Base-by-base conservation (phyloP, 768 basidiomycete species). In the Dentipellis fragilis region DNA sequence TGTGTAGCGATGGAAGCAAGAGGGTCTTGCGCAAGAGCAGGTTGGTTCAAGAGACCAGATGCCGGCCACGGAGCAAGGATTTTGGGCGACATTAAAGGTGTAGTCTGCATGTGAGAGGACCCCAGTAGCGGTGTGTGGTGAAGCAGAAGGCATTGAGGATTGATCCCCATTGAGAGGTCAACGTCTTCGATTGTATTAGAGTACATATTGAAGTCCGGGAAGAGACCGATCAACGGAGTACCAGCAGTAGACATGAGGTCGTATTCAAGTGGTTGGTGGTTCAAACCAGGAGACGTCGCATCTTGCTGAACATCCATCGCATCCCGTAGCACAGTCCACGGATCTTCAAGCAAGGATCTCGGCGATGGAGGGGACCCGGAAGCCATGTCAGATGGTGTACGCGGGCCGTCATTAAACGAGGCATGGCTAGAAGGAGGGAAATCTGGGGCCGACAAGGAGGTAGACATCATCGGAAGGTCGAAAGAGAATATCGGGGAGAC, bases 61-160 rank as follows among this genome's bases (percentile, higher is more conserved):
- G 29, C 29, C 29, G 29, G 29, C 29, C 3, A 6, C 6, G 3
- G 29, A 3, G 6, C 29, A 29, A 29, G 29, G 29, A 6, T 29
- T 29, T 29, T 3, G 6, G 29, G 29, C 29, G 29, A 29, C 6
- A 29, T 6, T 29, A 6, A 29, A 29, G 29, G 29, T 29, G 29
- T 29, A 29, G 29, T 29, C 29, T 29, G 29, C 6, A 29, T 6
- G 29, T 3, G 29, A 17, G n/a, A 6, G 9, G 42, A 7, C 19
- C 19, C n/a, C 14, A 17, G 42, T 9, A 17, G 11, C 14, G 42
- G 14, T 5, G 42, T n/a, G n/a, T 45, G n/a, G 42, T 17, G n/a
- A 45, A 45, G 42, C 56, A 72, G 65, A 29, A 73, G 69, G 35
- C 74, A 71, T 35, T 70, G 58, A 19, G 77, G 76, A 60, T 78